These are phyloP conservation scores for Teunomyces atbi DNA, from an alignment of 805 yeast genomes.

Conservation along the genomic window DNA sequence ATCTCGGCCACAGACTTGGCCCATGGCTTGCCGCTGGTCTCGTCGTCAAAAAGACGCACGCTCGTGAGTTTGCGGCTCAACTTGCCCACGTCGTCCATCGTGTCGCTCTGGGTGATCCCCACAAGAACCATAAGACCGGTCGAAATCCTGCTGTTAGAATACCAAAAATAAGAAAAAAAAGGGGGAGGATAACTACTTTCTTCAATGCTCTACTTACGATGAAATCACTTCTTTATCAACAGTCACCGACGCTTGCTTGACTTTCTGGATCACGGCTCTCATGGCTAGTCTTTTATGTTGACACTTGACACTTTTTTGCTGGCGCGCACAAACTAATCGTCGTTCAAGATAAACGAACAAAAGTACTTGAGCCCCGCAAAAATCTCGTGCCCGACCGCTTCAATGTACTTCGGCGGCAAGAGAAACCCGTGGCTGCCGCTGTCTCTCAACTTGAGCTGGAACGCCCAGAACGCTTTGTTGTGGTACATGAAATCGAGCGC, in stretches of 20 bases:
- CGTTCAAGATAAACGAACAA: conserved; percentile 32
- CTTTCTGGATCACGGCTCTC: conserved; percentile 91
- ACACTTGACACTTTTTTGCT: too few species aligned
- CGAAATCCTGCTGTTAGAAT: conserved; percentile 42
- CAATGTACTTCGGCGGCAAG: conserved; percentile 65
- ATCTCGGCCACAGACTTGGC: conserved; percentile 54
- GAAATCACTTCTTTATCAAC: conserved; percentile 74
- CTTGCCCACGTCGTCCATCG: conserved; percentile 67
- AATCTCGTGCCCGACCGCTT: conserved; percentile 75
- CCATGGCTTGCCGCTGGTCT: conserved; percentile 64
- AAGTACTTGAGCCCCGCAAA: conserved; percentile 68
- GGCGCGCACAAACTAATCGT: too few species aligned
- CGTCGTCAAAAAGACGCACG: conserved; percentile 72
- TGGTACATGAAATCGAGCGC: conserved; percentile 84
- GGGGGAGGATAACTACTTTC: too few species aligned
- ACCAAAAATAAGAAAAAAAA: too few species aligned
- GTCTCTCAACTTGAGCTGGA: conserved; percentile 78
- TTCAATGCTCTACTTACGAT: conserved; percentile 45
- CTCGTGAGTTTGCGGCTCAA: conserved; percentile 64
- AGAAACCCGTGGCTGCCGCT: conserved; percentile 82
- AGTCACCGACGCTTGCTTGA: conserved; percentile 82
- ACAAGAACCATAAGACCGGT: conserved; percentile 78
- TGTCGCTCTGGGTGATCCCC: conserved; percentile 80
- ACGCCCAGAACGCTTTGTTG: conserved; percentile 79
- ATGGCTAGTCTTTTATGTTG: conserved; percentile 21